These are phyloP conservation scores for Nakazawaea ernobii DNA, from an alignment of 805 yeast species.

Conservation along the genomic window DNA sequence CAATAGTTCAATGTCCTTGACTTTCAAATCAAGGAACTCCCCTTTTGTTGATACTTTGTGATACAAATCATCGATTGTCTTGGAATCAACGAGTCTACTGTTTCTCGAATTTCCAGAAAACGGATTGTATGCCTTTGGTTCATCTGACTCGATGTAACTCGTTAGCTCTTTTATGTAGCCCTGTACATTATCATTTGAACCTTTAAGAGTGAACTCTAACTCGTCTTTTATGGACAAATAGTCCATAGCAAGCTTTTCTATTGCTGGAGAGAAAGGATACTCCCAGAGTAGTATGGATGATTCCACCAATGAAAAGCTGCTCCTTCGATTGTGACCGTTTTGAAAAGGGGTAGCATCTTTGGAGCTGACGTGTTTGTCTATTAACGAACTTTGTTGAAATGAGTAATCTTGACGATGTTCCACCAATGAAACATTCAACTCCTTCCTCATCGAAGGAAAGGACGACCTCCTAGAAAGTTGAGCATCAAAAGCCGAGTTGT, in stretches of 20 bases:
- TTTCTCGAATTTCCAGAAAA: slow-evolving; percentile 19
- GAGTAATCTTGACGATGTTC: slow-evolving; percentile 18
- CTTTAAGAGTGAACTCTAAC: slow-evolving; percentile 18
- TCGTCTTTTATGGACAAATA: slow-evolving; percentile 16
- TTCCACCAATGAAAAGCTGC: slow-evolving; percentile 31
- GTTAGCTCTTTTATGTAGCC: slow-evolving; percentile 14
- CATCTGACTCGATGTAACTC: slow-evolving; percentile 18
- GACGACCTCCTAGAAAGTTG: slow-evolving; percentile 31
- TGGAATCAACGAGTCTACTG: slow-evolving; percentile 14
- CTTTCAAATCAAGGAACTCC: slow-evolving; percentile 30
- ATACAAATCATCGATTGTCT: slow-evolving; percentile 17
- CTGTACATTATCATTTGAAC: slow-evolving; percentile 14
- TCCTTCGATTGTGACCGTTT: slow-evolving; percentile 21
- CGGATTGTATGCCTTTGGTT: slow-evolving; percentile 15
- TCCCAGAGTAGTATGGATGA: slow-evolving; percentile 14
- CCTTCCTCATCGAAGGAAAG: slow-evolving; percentile 29
- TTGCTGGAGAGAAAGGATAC: slow-evolving; percentile 15
- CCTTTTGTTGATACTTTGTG: slow-evolving; percentile 16
- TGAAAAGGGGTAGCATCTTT: background rate
- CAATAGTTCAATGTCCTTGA: slow-evolving; percentile 46
- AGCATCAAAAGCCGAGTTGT: slow-evolving; percentile 11
- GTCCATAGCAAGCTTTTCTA: slow-evolving; percentile 22
- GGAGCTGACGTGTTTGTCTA: background rate
- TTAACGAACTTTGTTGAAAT: background rate
- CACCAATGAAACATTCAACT: slow-evolving; percentile 24